phyloP scores from a whole-genome alignment of 1,284 basidiomycete genomes.

The Ganoderma meredithae region DNA sequence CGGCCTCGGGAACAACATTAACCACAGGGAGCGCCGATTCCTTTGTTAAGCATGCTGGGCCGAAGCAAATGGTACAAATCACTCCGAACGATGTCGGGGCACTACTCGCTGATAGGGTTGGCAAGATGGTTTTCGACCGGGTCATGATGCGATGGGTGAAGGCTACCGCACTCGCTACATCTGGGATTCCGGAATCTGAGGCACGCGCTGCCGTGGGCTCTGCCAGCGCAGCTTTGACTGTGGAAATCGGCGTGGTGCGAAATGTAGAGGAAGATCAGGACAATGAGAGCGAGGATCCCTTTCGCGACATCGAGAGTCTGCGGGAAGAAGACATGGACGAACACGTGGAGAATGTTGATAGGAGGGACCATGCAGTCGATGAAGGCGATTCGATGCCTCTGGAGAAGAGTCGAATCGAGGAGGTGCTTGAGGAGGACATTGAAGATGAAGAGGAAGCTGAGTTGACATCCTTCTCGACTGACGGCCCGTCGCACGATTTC shows the following conservation, averaged over 20 bases:
- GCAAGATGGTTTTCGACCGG: slow-evolving; percentile 88
- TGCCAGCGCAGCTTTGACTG: slow-evolving; percentile 2
- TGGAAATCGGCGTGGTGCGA: slow-evolving; percentile 15
- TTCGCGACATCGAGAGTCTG: slow-evolving; percentile 87
- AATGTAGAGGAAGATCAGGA: slow-evolving; percentile 47
- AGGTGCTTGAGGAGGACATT: slow-evolving; percentile 48
- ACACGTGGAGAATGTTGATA: slow-evolving; percentile 38
- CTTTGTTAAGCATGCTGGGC: slow-evolving; percentile 85
- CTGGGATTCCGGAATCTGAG: slow-evolving; percentile 44
- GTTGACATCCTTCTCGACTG: slow-evolving; percentile 76
- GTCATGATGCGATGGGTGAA: slow-evolving; percentile 87
- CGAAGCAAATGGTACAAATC: slow-evolving; percentile 78
- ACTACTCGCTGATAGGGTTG: slow-evolving; percentile 77
- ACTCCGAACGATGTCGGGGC: slow-evolving; percentile 80
- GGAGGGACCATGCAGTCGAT: slow-evolving; percentile 26
- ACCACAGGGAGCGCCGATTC: slow-evolving; percentile 77
- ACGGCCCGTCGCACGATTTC: slow-evolving; percentile 52
- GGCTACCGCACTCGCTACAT: slow-evolving; percentile 50
- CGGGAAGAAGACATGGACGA: slow-evolving; percentile 56
- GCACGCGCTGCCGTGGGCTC: slow-evolving; percentile 32
- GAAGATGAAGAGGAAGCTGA: slow-evolving; percentile 71
- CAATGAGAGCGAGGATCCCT: slow-evolving; percentile 82
- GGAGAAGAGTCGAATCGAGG: slow-evolving; percentile 61
- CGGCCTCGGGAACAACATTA: slow-evolving; percentile 76
- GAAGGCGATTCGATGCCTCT: slow-evolving; percentile 38